phyloP scores from a whole-genome alignment of 257 asterid genomes.

The Capsicum rhomboideum region DNA sequence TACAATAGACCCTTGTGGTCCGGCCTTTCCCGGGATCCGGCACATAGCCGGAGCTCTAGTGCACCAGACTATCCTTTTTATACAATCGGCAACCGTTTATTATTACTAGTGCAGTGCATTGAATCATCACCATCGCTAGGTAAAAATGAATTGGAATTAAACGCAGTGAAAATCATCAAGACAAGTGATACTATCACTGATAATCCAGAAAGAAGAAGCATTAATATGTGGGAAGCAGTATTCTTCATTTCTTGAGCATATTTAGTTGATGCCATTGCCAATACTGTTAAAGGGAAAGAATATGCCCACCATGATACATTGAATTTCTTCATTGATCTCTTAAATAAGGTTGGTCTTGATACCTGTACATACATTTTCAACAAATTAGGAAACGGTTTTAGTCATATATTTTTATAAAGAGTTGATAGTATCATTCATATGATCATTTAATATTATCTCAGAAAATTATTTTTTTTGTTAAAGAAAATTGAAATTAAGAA shows the following conservation, averaged over 20 bases:
- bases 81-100: neutral
- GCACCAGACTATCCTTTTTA: neutral
- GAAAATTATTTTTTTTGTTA: too few relatives aligned
- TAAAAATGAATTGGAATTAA: neutral
- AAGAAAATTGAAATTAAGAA: too few relatives aligned
- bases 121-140: neutral
- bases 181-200: slow-evolving; percentile 4
- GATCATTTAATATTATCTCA: too few relatives aligned
- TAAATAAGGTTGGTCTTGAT: slow-evolving; percentile 8
- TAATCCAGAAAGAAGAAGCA: slow-evolving; percentile 3
- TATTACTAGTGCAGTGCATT: neutral
- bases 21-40: too few relatives aligned
- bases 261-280: slow-evolving; percentile 8
- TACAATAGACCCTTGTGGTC: too few relatives aligned
- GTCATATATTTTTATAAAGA: neutral
- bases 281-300: slow-evolving; percentile 4
- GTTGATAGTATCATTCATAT: too few relatives aligned
- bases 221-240: slow-evolving; percentile 3
- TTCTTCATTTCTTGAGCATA: slow-evolving; percentile 8
- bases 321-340: slow-evolving; percentile 11
- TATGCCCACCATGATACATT: slow-evolving; percentile 15
- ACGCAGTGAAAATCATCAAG: neutral
- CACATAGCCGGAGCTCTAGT: too few relatives aligned
- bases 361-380: neutral
- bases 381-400: neutral